Conservation (phyloP, 73 alveolate species). For the Blepharisma stoltei region DNA sequence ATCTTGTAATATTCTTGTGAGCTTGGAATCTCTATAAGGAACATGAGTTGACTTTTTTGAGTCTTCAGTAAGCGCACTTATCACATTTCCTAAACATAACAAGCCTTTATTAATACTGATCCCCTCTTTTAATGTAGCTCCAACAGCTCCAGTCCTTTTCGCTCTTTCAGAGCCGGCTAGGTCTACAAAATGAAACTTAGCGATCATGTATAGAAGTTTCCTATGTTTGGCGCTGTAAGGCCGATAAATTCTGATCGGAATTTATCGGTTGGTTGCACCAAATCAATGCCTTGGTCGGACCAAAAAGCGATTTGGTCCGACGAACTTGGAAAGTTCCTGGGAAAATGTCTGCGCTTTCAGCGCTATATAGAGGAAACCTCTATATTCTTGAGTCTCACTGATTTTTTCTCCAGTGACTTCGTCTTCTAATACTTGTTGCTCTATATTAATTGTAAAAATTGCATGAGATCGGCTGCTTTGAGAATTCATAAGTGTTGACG, state of each 20-base stretch:
- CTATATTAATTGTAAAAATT: slow-evolving; percentile 82
- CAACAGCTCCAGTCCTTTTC: slow-evolving; percentile 86
- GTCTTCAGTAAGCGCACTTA: slow-evolving; percentile 85
- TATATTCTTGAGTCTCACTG: slow-evolving; percentile 43
- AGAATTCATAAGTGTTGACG: slow-evolving; percentile 84
- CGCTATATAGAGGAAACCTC: too few relatives aligned
- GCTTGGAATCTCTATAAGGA: slow-evolving; percentile 96
- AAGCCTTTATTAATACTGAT: slow-evolving; percentile 90
- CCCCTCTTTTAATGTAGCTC: slow-evolving; percentile 86
- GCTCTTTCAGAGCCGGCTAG: slow-evolving; percentile 98
- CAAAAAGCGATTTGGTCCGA: too few relatives aligned
- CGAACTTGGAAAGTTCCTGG: too few relatives aligned
- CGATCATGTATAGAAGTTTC: too few relatives aligned
- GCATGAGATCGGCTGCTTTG: slow-evolving; percentile 96
- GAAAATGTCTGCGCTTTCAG: too few relatives aligned
- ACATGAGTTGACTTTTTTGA: slow-evolving; percentile 79
- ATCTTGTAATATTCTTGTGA: slow-evolving; percentile 96
- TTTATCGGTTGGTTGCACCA: too few relatives aligned
- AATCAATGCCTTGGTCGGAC: too few relatives aligned
- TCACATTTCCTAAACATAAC: slow-evolving; percentile 90
- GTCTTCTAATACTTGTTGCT: slow-evolving; percentile 70
- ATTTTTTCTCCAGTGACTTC: slow-evolving; percentile 37
- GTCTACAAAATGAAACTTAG: slow-evolving; percentile 96
- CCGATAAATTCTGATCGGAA: too few relatives aligned
- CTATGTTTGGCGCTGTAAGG: too few relatives aligned